Evolutionary conservation across 306 rosid genomes (phyloP).

Genomic region (Sindora glabra): DNA sequence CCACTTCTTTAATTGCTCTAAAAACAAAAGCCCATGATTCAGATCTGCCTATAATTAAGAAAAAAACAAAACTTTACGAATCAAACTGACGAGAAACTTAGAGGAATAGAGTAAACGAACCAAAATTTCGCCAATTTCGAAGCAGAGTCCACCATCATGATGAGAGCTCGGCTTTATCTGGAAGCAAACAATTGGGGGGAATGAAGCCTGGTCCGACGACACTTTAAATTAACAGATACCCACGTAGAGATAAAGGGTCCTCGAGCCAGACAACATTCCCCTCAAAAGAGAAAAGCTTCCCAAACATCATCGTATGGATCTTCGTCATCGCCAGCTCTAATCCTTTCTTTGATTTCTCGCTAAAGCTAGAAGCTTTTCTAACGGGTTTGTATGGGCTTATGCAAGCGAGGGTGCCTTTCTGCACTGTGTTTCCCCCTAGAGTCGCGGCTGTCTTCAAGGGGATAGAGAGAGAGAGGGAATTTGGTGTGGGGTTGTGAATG

Average conservation of each 20-base stretch:
- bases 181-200: slow-evolving; percentile 94
- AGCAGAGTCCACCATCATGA: not conserved
- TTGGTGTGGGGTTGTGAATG: slow-evolving; percentile 25
- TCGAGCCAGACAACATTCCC: slow-evolving; percentile 99
- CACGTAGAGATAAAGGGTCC: slow-evolving; percentile 46
- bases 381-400: not conserved
- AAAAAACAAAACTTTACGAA: slow-evolving; percentile 24
- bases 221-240: slow-evolving; percentile 15
- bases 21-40: slow-evolving; percentile 29
- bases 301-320: too few species aligned
- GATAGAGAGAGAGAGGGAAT: slow-evolving; percentile 13
- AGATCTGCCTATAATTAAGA: slow-evolving; percentile 22
- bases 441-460: slow-evolving; percentile 67
- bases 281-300: slow-evolving; percentile 73
- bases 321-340: not conserved
- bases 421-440: slow-evolving; percentile 46
- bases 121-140: slow-evolving; percentile 16
- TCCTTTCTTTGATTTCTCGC: too few species aligned
- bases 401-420: not conserved
- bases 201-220: slow-evolving; percentile 99
- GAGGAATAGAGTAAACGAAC: not conserved
- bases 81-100: not conserved
- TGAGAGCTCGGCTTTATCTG: not conserved
- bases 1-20: slow-evolving; percentile 29
- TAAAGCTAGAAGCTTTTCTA: too few species aligned